A percentile compares a stretch with the other conserved stretches of the same genome.
Conservation (phyloP, 1,284 basidiomycete species). For the Takashimella tepidaria region DNA sequence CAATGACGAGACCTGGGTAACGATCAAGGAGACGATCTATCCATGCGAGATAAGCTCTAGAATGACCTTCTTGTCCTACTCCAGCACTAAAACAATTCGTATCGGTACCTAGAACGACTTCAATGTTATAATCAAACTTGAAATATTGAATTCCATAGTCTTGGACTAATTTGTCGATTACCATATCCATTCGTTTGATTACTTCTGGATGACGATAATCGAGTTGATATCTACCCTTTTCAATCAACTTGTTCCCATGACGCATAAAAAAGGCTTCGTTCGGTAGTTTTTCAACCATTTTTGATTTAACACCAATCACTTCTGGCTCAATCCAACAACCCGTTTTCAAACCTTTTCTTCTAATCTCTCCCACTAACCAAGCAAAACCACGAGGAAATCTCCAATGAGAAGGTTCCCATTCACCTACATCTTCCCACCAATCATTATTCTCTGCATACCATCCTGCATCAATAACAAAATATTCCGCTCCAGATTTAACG, state of each 20-base stretch:
- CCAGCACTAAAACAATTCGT: not conserved
- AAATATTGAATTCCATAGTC: slow-evolving; percentile 1
- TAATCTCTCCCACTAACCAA: slow-evolving; percentile 3
- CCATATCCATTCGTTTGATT: slow-evolving; percentile 1
- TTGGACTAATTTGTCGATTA: slow-evolving; percentile 1
- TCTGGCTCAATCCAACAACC: slow-evolving; percentile 7
- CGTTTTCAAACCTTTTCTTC: not conserved
- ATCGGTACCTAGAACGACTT: slow-evolving; percentile 7
- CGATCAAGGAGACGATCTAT: slow-evolving; percentile 3
- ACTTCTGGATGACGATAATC: slow-evolving; percentile 4
- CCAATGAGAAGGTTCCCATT: slow-evolving; percentile 4
- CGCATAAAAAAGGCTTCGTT: slow-evolving; percentile 1
- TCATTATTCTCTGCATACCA: slow-evolving; percentile 7
- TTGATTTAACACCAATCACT: slow-evolving; percentile 3
- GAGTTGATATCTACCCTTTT: slow-evolving; percentile 6
- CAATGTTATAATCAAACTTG: slow-evolving; percentile 10
- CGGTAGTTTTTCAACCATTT: not conserved
- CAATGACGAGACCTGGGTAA: slow-evolving; percentile 4
- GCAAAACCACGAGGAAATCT: slow-evolving; percentile 4
- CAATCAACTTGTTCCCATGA: slow-evolving; percentile 1
- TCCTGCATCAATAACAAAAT: slow-evolving; percentile 10
- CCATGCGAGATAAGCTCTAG: slow-evolving; percentile 5
- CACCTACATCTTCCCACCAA: slow-evolving; percentile 9
- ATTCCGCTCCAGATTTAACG: slow-evolving; percentile 1
- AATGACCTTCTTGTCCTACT: slow-evolving; percentile 1